Conservation (phyloP, 305 asterid species). For the Nicotiana rustica region DNA sequence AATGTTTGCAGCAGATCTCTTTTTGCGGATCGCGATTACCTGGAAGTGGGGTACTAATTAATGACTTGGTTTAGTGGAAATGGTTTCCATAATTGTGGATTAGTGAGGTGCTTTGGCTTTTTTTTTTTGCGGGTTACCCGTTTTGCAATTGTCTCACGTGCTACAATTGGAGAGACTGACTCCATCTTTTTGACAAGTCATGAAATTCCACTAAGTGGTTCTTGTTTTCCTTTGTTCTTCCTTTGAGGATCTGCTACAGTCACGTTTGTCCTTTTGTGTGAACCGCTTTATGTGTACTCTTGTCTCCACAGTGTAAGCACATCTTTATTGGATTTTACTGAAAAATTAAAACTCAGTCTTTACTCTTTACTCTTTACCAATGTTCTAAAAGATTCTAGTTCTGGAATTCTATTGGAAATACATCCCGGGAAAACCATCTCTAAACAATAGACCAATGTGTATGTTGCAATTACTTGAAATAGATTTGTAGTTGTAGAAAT, state of each 20-base stretch:
- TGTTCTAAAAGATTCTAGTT: too few relatives aligned
- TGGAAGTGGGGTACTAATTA: constrained; percentile 25
- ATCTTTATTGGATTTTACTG: neutral
- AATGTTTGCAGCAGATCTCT: constrained; percentile 23
- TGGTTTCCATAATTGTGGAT: constrained; percentile 5
- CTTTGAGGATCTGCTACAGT: neutral
- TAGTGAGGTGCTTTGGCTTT: neutral
- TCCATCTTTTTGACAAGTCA: constrained; percentile 14
- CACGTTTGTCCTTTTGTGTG: neutral
- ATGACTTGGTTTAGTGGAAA: constrained; percentile 24
- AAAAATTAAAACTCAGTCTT: too few relatives aligned
- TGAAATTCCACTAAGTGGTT: neutral
- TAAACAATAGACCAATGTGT: too few relatives aligned
- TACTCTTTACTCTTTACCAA: too few relatives aligned
- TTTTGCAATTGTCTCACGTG: constrained; percentile 1
- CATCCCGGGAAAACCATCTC: too few relatives aligned
- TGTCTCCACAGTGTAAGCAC: neutral
- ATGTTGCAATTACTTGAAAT: too few relatives aligned
- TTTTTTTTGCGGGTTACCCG: constrained; percentile 24
- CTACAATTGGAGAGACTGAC: neutral
- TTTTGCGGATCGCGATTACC: constrained; percentile 7
- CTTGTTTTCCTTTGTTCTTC: neutral
- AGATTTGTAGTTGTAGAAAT: too few relatives aligned
- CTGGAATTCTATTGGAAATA: too few relatives aligned
- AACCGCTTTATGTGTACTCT: neutral